Evolutionary conservation across 1,284 basidiomycete species (phyloP).

Genomic region (Cronartium quercuum): DNA sequence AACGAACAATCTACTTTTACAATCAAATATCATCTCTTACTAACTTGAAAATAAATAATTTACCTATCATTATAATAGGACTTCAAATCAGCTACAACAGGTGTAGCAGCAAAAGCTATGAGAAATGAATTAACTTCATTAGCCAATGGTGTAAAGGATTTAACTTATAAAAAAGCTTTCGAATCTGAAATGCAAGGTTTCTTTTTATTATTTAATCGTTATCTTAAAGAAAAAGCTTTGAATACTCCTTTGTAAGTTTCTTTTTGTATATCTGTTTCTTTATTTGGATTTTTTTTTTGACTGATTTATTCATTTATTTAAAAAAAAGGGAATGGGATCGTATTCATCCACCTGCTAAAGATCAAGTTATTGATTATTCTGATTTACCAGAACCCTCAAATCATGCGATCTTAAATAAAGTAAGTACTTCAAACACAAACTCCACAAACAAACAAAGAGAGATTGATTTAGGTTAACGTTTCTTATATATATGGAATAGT

Average conservation of each 20-base stretch:
- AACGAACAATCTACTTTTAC: background rate
- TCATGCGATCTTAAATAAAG: constrained; percentile 69
- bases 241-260: constrained; percentile 6
- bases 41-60: too few relatives aligned
- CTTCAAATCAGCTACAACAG: constrained; percentile 97
- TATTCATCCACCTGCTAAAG: constrained; percentile 86
- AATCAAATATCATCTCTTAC: background rate
- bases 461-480: background rate
- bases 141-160: constrained; percentile 55
- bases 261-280: background rate
- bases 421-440: background rate
- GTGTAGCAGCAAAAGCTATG: constrained; percentile 95
- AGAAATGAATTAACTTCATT: constrained; percentile 94
- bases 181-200: constrained; percentile 98
- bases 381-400: constrained; percentile 62
- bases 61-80: constrained; percentile 50
- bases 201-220: constrained; percentile 98
- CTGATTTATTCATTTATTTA: constrained; percentile 40
- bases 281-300: background rate
- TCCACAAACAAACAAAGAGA: background rate
- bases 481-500: constrained; percentile 49
- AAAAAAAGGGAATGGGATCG: constrained; percentile 82
- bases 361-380: constrained; percentile 86
- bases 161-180: constrained; percentile 62
- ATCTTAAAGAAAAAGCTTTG: constrained; percentile 79